Evolutionary conservation across 176 grass and related monocot genomes (phyloP), one percentile per base, ranked within the genome.

Genomic region (Oryza punctata): DNA sequence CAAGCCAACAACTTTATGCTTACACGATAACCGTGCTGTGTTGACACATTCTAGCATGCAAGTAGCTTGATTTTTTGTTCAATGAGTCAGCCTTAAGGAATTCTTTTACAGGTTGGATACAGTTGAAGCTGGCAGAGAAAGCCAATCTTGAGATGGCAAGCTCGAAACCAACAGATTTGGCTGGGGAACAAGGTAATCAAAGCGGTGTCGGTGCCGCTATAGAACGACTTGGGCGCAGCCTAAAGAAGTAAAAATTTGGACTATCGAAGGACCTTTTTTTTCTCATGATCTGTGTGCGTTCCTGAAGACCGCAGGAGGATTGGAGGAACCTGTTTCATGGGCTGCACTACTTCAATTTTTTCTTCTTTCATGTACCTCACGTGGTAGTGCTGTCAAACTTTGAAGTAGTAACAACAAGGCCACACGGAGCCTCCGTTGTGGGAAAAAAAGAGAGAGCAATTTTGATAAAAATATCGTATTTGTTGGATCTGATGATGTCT

Each of bases 41-140:
- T 49, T 50, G 66, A 65, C 14, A 30, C 69, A 69, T 32, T 61
- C 61, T 70, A 76, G 43, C 23, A 13, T 75, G 52, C 14, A 3
- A 45, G 7, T 60, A 57, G 46, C 23, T 68, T 72, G 19, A n/a
- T 65, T 81, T 47, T 83, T 79, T 44, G 43, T 54, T 72, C 41
- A 65, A 76, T 68, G 10, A 66, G 61, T 69, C 64, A 10, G 80
- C 37, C 1, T 73, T 65, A 47, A 37, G 50, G 0, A 57, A 72
- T 82, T 73, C 30, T 32, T 85, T 57, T 80, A 35, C 69, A 95
- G 96, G 96, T 52, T 99, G 93, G 96, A 74, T 96, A 85, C 96
- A 99, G 87, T 75, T 99, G 81, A 99, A 99, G 81, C 84, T 99
- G 75, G 86, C 84, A 70, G 96, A 99, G 74, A 99, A 75, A 71